Evolutionary conservation across 768 basidiomycete genomes (phyloP).

Genomic region (Clavulina sp.): DNA sequence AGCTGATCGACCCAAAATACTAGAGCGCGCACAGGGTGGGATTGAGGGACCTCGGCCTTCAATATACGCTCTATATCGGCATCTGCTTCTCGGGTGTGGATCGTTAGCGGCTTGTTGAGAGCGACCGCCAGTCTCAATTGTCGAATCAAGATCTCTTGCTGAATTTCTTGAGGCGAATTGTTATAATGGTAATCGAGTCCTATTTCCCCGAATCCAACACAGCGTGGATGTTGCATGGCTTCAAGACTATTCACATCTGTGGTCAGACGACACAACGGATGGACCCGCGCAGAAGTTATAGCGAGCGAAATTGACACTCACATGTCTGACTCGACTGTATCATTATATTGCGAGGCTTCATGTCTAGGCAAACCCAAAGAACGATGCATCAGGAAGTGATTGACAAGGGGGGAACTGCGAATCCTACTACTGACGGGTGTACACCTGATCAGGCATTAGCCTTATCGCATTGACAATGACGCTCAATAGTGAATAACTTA

Average conservation of each 20-base stretch:
- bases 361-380: slow-evolving; percentile 27
- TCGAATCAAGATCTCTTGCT: slow-evolving; percentile 44
- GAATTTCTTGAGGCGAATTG: slow-evolving; percentile 50
- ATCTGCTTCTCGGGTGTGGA: slow-evolving; percentile 77
- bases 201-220: slow-evolving; percentile 81
- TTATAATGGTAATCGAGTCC: slow-evolving; percentile 76
- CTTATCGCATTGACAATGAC: not conserved
- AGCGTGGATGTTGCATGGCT: slow-evolving; percentile 63
- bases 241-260: slow-evolving; percentile 29
- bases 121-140: slow-evolving; percentile 53
- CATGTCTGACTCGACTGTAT: slow-evolving; percentile 53
- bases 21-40: slow-evolving; percentile 35
- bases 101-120: slow-evolving; percentile 61
- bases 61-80: slow-evolving; percentile 64
- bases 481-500: not conserved
- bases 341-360: slow-evolving; percentile 50
- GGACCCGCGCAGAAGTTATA: too few species aligned
- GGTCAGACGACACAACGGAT: not conserved
- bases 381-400: not conserved
- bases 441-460: slow-evolving; percentile 3
- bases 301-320: slow-evolving; percentile 20
- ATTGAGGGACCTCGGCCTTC: slow-evolving; percentile 53
- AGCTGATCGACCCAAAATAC: not conserved
- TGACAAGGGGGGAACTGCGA: not conserved
- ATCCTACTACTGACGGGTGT: slow-evolving; percentile 7